phyloP scores from a whole-genome alignment of 1,284 basidiomycete genomes.

The Ceratobasidium sp. region DNA sequence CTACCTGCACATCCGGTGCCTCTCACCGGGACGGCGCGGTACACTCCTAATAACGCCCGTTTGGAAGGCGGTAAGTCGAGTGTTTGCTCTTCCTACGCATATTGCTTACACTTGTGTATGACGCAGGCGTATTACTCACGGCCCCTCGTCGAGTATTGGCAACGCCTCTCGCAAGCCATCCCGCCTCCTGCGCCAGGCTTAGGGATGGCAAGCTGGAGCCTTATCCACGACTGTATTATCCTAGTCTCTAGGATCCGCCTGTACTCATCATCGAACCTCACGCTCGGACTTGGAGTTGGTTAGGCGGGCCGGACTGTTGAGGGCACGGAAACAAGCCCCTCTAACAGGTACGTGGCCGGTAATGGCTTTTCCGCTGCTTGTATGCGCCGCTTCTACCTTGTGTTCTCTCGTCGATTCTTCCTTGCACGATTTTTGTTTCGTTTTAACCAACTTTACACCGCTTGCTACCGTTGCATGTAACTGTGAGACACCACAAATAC shows the following conservation, averaged over 20 bases:
- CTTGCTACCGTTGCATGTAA: not conserved
- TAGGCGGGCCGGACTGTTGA: not conserved
- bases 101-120: not conserved
- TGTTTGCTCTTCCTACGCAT: not conserved
- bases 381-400: not conserved
- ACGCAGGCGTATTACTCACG: too few relatives aligned
- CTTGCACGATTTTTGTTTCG: not conserved
- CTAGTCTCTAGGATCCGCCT: too few relatives aligned
- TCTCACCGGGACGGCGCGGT: constrained; percentile 97
- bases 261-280: too few relatives aligned
- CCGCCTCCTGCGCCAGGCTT: too few relatives aligned
- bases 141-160: too few relatives aligned
- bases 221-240: too few relatives aligned
- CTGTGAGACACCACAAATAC: not conserved
- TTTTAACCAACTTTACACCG: not conserved
- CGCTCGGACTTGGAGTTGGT: too few relatives aligned
- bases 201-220: too few relatives aligned
- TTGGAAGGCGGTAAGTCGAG: constrained; percentile 76
- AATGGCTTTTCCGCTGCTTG: not conserved
- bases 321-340: not conserved
- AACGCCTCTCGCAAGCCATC: too few relatives aligned
- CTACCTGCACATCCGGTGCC: constrained; percentile 91
- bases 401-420: not conserved
- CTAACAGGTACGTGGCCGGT: not conserved
- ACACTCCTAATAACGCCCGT: constrained; percentile 99